These are phyloP conservation scores for Ophiostoma ulmi DNA, from an alignment of 2,329 filamentous ascomycete genomes.

Conservation along the genomic window DNA sequence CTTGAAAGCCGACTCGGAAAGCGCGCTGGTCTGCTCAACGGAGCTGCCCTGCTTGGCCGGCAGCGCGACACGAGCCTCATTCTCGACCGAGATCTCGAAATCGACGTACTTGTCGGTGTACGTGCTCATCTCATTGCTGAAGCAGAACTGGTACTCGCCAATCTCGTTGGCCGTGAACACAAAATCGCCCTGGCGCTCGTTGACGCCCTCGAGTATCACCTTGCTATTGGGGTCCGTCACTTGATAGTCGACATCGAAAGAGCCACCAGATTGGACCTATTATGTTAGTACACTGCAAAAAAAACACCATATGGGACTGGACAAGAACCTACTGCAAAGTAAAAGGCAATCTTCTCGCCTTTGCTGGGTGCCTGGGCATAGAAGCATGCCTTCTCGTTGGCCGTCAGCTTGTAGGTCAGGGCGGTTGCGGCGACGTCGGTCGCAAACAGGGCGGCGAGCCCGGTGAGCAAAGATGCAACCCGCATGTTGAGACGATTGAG, in stretches of 20 bases:
- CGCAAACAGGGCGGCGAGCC: slow-evolving; percentile 66
- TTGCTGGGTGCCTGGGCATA: slow-evolving; percentile 72
- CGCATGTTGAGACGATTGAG: slow-evolving; percentile 53
- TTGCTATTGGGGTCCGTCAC: slow-evolving; percentile 78
- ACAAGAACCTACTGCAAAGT: slow-evolving; percentile 73
- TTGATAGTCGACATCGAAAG: slow-evolving; percentile 92
- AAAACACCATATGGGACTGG: neutral
- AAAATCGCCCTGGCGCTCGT: slow-evolving; percentile 93
- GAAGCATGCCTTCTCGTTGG: slow-evolving; percentile 96
- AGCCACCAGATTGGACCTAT: slow-evolving; percentile 95
- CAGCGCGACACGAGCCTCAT: slow-evolving; percentile 74
- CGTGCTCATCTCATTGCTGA: slow-evolving; percentile 97
- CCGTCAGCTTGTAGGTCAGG: slow-evolving; percentile 83
- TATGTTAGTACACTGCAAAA: neutral
- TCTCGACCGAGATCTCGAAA: slow-evolving; percentile 95
- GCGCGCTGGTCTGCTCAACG: slow-evolving; percentile 78
- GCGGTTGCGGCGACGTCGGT: slow-evolving; percentile 78
- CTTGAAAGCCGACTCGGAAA: slow-evolving; percentile 95
- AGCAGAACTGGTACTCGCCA: slow-evolving; percentile 96
- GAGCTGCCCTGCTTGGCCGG: slow-evolving; percentile 84
- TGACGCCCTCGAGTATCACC: slow-evolving; percentile 76
- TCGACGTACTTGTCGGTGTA: slow-evolving; percentile 97
- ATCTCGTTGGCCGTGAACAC: slow-evolving; percentile 87
- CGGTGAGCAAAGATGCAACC: slow-evolving; percentile 54
- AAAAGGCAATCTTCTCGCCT: slow-evolving; percentile 90